These are phyloP conservation scores for Quercus suber DNA, from an alignment of 306 rosid genomes.

Conservation along the genomic window DNA sequence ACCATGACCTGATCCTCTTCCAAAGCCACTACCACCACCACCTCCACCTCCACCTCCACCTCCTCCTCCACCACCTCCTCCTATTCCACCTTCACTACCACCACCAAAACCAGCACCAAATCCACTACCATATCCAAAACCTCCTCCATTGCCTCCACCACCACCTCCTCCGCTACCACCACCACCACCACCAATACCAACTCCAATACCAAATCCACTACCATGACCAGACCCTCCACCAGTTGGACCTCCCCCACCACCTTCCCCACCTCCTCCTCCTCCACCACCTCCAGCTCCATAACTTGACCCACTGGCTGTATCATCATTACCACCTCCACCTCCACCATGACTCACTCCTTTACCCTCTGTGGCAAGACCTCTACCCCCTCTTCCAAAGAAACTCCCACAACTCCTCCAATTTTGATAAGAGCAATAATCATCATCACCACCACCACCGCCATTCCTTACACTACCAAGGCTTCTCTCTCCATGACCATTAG, in stretches of 20 bases:
- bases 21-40: constrained; percentile 6
- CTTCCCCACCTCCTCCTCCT: constrained; percentile 1
- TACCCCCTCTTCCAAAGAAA: constrained; percentile 29
- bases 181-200: constrained; percentile 14
- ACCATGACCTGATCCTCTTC: constrained; percentile 49
- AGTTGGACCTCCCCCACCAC: not conserved
- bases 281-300: constrained; percentile 18
- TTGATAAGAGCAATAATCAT: constrained; percentile 23
- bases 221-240: constrained; percentile 35
- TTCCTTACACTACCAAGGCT: constrained; percentile 25
- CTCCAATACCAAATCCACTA: constrained; percentile 21
- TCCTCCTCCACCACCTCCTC: constrained; percentile 36
- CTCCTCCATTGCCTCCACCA: constrained; percentile 22
- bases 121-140: constrained; percentile 26
- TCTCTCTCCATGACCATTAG: constrained; percentile 21
- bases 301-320: not conserved
- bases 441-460: constrained; percentile 23
- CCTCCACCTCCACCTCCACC: constrained; percentile 34
- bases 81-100: constrained; percentile 24
- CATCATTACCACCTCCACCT: not conserved
- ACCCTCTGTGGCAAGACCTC: constrained; percentile 1
- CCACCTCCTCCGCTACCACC: constrained; percentile 8
- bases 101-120: constrained; percentile 1
- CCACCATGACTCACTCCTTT: not conserved
- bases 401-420: constrained; percentile 57